A percentile compares a stretch with the other conserved stretches of the same genome.
Evolutionary conservation across 164 flowering plant species (phyloP).

Genomic region (Umbellularia californica): DNA sequence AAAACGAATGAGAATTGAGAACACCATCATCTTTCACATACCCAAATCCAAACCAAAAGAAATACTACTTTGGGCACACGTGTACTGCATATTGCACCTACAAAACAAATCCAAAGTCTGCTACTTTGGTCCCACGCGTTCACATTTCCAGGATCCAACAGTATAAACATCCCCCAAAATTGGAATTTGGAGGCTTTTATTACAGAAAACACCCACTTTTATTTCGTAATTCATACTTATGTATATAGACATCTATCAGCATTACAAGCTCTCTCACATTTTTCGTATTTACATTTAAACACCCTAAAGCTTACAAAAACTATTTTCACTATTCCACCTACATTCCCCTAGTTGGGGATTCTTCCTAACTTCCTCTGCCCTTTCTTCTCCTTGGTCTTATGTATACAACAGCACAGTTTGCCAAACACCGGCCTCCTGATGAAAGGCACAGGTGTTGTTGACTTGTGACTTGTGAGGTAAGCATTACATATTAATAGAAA

Average conservation of each 20-base stretch:
- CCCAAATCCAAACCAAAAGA: too few relatives aligned
- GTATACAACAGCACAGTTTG: neutral
- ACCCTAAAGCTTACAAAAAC: neutral
- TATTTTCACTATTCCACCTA: neutral
- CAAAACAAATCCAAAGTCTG: neutral
- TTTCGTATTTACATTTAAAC: conserved; percentile 1
- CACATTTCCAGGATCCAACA: neutral
- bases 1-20: too few relatives aligned
- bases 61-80: too few relatives aligned
- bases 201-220: neutral
- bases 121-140: neutral
- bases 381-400: neutral
- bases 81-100: neutral
- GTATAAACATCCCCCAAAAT: neutral
- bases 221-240: neutral
- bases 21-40: too few relatives aligned
- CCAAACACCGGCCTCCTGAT: conserved; percentile 14
- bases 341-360: neutral
- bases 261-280: neutral
- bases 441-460: conserved; percentile 17
- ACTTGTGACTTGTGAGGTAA: neutral
- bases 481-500: neutral
- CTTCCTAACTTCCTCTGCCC: neutral
- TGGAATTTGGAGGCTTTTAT: neutral
- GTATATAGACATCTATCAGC: neutral